phyloP scores from a whole-genome alignment of 2,329 filamentous ascomycete genomes.

The Polytolypa hystricis region DNA sequence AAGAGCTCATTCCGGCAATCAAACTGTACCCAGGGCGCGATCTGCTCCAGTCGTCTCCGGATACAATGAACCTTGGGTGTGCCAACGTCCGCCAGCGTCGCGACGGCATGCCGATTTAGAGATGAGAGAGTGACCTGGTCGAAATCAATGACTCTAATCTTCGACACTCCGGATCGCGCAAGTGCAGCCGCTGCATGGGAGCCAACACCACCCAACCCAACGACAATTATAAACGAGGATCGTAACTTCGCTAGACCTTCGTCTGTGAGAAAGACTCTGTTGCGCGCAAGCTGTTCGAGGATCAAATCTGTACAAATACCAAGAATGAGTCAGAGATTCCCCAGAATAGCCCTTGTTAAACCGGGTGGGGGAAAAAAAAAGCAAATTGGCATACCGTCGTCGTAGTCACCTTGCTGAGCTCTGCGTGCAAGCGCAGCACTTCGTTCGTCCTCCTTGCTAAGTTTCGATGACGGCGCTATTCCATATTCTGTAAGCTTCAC shows the following conservation, averaged over 20 bases:
- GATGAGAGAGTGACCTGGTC: slow-evolving; percentile 94
- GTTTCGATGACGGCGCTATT: slow-evolving; percentile 20
- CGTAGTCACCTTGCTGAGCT: slow-evolving; percentile 53
- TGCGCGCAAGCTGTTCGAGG: slow-evolving; percentile 85
- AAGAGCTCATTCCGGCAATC: slow-evolving; percentile 81
- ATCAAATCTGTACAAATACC: slow-evolving; percentile 59
- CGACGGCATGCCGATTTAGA: slow-evolving; percentile 89
- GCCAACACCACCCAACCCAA: slow-evolving; percentile 89
- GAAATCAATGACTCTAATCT: slow-evolving; percentile 83
- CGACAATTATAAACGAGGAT: slow-evolving; percentile 71
- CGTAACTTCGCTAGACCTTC: slow-evolving; percentile 71
- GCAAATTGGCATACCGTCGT: slow-evolving; percentile 39
- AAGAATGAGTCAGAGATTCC: slow-evolving; percentile 1
- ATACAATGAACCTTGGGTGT: slow-evolving; percentile 85
- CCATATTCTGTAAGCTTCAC: slow-evolving; percentile 43
- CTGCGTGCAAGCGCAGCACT: slow-evolving; percentile 47
- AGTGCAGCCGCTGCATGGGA: slow-evolving; percentile 83
- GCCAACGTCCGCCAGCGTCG: slow-evolving; percentile 86
- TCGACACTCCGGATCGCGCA: slow-evolving; percentile 78
- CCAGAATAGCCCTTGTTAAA: neutral
- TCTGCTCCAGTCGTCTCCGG: slow-evolving; percentile 65
- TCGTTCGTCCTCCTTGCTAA: slow-evolving; percentile 45
- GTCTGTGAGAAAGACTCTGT: slow-evolving; percentile 78
- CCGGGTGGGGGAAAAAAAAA: neutral
- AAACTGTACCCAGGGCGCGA: slow-evolving; percentile 85